Percentiles rank a stretch among this genome's conserved stretches.
phyloP scores from a whole-genome alignment of 352 stramenopile species.

The Phytophthora litchii region DNA sequence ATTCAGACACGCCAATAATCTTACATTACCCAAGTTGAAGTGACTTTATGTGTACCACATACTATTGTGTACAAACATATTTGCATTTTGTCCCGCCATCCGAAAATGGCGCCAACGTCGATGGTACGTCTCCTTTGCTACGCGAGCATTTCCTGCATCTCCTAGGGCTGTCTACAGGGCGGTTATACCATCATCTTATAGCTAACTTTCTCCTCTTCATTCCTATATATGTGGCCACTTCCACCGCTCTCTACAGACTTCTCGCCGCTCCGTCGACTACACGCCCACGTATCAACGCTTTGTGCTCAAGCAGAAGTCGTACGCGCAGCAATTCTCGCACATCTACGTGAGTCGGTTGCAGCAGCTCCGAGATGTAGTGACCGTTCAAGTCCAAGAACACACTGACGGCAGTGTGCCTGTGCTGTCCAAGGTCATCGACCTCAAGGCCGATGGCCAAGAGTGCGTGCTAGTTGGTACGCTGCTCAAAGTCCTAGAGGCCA shows the following conservation, averaged over 20 bases:
- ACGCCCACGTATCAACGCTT: slow-evolving; percentile 64
- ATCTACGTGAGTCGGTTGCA: slow-evolving; percentile 89
- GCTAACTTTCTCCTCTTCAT: slow-evolving; percentile 20
- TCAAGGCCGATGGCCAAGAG: slow-evolving; percentile 63
- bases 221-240: neutral
- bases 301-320: slow-evolving; percentile 85
- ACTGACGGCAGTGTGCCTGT: slow-evolving; percentile 32
- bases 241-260: slow-evolving; percentile 31
- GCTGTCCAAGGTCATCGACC: slow-evolving; percentile 79
- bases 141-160: neutral
- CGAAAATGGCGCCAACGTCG: slow-evolving; percentile 35
- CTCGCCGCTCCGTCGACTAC: slow-evolving; percentile 50
- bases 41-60: neutral
- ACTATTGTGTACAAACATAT: neutral
- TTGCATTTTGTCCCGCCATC: neutral
- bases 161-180: neutral
- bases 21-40: too few relatives aligned
- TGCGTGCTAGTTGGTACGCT: slow-evolving; percentile 85
- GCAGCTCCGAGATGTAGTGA: slow-evolving; percentile 68
- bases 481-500: slow-evolving; percentile 78
- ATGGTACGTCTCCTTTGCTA: slow-evolving; percentile 20
- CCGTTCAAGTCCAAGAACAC: slow-evolving; percentile 44
- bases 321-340: slow-evolving; percentile 90
- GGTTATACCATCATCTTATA: neutral
- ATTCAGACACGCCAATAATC: too few relatives aligned